Base-by-base conservation (phyloP, 1,284 basidiomycete genomes). In the Athelia sp. region DNA sequence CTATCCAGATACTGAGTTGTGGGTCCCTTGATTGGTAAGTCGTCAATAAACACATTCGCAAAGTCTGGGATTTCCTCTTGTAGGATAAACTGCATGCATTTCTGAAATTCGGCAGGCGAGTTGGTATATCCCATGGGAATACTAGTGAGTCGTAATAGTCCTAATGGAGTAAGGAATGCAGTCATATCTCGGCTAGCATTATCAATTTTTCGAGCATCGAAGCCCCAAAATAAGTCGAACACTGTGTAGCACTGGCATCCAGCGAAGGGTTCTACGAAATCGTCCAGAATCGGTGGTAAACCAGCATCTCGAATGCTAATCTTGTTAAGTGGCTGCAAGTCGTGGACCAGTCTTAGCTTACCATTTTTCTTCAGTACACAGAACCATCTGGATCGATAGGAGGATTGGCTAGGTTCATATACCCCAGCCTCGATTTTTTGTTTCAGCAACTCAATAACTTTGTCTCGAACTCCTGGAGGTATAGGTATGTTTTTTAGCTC, bases 111-210 rank as follows among this genome's bases (percentile, higher is more conserved):
- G 0, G 63, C 55, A 0, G 67, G 59, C 0, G 65, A 68, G 46
- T 69, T 69, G 0, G 67, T 69, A 55, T 59, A 72, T 1, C 70
- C 70, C 54, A 59, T 61, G 3, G 68, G 69, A 31, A 73, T 45
- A 2, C 56, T 61, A 0, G 61, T 62, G 1, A 71, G 51, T 18
- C 62, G 46, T 3, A 68, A 43, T 0, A 61, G 51, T 1, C 71
- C 68, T 43, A 69, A 57, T n/a, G 56, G 58, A 1, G 54, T 56
- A 19, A 54, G 47, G 31, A 63, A 63, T 1, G 52, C 56, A 1
- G 55, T 59, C 0, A 61, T 29, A 29, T 61, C 60, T 36, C 56
- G 22, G 0, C 52, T 55, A 3, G 45, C 8, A n/a, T 42, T 32
- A 22, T 56, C 46, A 2, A 65, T 15, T 14, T 45, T 49, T 1